Conservation (phyloP, 1,139 yeast genomes). For the Ogataea hybrid region DNA sequence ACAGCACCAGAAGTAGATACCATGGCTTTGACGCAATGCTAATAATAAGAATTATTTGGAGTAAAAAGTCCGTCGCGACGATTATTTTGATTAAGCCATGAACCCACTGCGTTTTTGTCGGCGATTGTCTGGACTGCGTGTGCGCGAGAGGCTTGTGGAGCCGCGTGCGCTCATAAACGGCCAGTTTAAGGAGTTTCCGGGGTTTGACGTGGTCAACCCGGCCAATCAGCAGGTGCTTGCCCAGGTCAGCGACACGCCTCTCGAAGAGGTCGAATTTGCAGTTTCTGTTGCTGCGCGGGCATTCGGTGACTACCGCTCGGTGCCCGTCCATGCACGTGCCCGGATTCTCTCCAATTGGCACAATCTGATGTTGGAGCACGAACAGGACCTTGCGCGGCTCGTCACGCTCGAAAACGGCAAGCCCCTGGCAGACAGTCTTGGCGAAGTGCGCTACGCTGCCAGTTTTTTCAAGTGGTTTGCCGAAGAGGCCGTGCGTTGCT, state of each 20-base stretch:
- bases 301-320: constrained; percentile 54
- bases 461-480: constrained; percentile 85
- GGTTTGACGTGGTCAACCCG: constrained; percentile 73
- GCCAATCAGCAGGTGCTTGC: constrained; percentile 62
- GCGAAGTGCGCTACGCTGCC: constrained; percentile 77
- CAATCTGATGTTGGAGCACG: constrained; percentile 59
- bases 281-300: constrained; percentile 61
- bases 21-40: constrained; percentile 10
- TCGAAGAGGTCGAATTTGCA: constrained; percentile 55
- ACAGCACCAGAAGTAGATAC: constrained; percentile 40
- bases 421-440: constrained; percentile 69
- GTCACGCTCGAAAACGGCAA: constrained; percentile 85
- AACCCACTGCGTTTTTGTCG: not conserved
- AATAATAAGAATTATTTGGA: constrained; percentile 1
- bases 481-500: constrained; percentile 77
- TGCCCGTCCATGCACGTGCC: constrained; percentile 66
- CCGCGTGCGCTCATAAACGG: constrained; percentile 68
- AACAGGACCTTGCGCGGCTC: constrained; percentile 70
- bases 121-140: constrained; percentile 6
- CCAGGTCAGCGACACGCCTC: constrained; percentile 54
- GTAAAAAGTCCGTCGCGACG: constrained; percentile 6
- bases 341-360: constrained; percentile 62
- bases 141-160: constrained; percentile 44
- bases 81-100: not conserved
- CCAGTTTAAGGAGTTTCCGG: constrained; percentile 49